These are phyloP conservation scores for Xylaria telfairii DNA, from an alignment of 495 filamentous ascomycete genomes.

Conservation along the genomic window DNA sequence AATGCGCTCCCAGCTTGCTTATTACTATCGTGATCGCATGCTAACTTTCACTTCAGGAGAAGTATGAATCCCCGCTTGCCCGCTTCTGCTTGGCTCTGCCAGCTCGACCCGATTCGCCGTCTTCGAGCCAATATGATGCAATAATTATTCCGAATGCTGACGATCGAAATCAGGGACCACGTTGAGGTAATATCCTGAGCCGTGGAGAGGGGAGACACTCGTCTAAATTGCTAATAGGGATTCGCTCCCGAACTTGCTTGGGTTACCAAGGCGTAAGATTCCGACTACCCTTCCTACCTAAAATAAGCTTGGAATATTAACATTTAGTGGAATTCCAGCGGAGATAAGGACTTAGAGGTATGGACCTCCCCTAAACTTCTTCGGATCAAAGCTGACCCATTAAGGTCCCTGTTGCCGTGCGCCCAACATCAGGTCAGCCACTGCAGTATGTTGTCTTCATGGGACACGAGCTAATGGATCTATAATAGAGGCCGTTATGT, in stretches of 20 bases:
- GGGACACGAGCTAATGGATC: conserved; percentile 6
- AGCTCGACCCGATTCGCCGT: background rate
- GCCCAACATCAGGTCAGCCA: conserved; percentile 75
- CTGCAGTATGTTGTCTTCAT: conserved; percentile 53
- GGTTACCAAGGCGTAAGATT: conserved; percentile 90
- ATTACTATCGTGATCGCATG: background rate
- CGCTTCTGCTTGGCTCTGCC: background rate
- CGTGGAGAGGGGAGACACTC: background rate
- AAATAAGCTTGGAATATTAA: conserved; percentile 19
- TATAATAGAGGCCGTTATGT: conserved; percentile 70
- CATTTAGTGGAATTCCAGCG: conserved; percentile 50
- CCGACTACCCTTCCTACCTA: background rate
- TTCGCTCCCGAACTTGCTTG: conserved; percentile 98
- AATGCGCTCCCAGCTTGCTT: background rate
- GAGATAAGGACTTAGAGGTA: conserved; percentile 82
- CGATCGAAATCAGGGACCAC: conserved; percentile 72
- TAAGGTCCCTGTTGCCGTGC: conserved; percentile 85
- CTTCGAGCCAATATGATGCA: background rate
- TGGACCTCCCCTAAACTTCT: background rate
- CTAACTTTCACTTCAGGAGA: conserved; percentile 22
- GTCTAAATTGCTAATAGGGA: conserved; percentile 50
- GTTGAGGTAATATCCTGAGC: conserved; percentile 60
- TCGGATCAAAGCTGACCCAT: conserved; percentile 5
- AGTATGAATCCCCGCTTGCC: conserved; percentile 15
- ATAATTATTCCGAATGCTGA: background rate